phyloP scores from a whole-genome alignment of 129 eudicot species.

The Flaveria brownii region DNA sequence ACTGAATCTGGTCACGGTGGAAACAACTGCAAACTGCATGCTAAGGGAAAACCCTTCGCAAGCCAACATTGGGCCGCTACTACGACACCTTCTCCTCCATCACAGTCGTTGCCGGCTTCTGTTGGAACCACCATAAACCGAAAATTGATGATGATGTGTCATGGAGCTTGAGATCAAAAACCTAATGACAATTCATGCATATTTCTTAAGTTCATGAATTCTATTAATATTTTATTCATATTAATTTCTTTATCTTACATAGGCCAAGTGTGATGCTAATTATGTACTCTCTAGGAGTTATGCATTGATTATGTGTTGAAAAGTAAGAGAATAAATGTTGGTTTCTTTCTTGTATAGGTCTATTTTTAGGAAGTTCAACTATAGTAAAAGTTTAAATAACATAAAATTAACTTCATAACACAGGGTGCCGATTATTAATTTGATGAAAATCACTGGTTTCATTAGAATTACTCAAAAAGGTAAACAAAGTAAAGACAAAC shows the following conservation, averaged over 20 bases:
- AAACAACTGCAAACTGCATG: neutral
- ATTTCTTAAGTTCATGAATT: too few relatives aligned
- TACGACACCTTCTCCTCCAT: conserved; percentile 7
- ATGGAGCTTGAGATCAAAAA: neutral
- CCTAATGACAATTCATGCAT: too few relatives aligned
- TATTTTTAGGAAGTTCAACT: too few relatives aligned
- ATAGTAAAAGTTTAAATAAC: too few relatives aligned
- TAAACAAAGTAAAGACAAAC: too few relatives aligned
- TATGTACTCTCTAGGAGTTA: neutral
- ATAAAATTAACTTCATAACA: too few relatives aligned
- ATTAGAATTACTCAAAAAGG: too few relatives aligned
- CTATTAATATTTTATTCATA: neutral
- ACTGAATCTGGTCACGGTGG: conserved; percentile 10
- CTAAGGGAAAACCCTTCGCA: conserved; percentile 7
- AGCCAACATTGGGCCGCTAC: neutral
- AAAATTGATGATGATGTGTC: conserved; percentile 17
- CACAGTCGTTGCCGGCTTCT: neutral
- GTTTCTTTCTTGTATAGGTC: too few relatives aligned
- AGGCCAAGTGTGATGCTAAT: neutral
- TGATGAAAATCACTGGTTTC: too few relatives aligned
- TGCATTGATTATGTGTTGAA: too few relatives aligned
- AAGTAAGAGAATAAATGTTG: too few relatives aligned
- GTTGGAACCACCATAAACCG: conserved; percentile 13
- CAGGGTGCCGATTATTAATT: too few relatives aligned
- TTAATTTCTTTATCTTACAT: neutral